phyloP scores from a whole-genome alignment of 1,139 yeast species.

The Suhomyces yuchorum region DNA sequence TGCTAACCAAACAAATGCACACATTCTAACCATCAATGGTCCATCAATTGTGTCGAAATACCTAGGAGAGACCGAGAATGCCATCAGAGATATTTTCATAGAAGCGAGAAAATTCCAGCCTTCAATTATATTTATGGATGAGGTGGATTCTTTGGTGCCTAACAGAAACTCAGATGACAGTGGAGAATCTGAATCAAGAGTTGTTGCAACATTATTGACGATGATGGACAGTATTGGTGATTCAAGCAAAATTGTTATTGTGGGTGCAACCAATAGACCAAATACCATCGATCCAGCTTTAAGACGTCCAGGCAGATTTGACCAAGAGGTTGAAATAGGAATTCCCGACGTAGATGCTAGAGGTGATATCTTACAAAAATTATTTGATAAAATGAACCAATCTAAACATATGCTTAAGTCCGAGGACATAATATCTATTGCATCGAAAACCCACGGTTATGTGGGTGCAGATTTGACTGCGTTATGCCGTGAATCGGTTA shows the following conservation, averaged over 20 bases:
- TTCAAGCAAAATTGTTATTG: conserved; percentile 68
- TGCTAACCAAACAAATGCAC: conserved; percentile 73
- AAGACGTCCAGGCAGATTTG: conserved; percentile 75
- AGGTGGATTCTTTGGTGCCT: conserved; percentile 89
- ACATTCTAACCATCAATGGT: conserved; percentile 81
- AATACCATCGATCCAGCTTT: conserved; percentile 67
- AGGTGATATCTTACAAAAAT: conserved; percentile 61
- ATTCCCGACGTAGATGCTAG: conserved; percentile 75
- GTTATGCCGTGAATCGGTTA: conserved; percentile 82
- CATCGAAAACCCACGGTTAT: conserved; percentile 71
- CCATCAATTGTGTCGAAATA: conserved; percentile 92
- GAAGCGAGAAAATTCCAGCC: conserved; percentile 90
- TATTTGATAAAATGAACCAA: conserved; percentile 58
- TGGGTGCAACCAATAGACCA: conserved; percentile 82
- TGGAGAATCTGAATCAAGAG: conserved; percentile 86
- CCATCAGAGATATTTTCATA: conserved; percentile 74
- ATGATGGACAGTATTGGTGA: conserved; percentile 89
- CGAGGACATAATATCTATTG: conserved; percentile 58
- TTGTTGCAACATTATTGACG: conserved; percentile 84
- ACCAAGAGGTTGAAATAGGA: conserved; percentile 79
- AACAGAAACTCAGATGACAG: conserved; percentile 78
- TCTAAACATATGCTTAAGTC: conserved; percentile 55
- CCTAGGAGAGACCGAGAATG: conserved; percentile 89
- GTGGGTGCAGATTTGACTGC: conserved; percentile 92
- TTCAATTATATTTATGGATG: conserved; percentile 84